Base-by-base conservation (phyloP, 2,329 filamentous ascomycete genomes). In the Fusarium illudens region DNA sequence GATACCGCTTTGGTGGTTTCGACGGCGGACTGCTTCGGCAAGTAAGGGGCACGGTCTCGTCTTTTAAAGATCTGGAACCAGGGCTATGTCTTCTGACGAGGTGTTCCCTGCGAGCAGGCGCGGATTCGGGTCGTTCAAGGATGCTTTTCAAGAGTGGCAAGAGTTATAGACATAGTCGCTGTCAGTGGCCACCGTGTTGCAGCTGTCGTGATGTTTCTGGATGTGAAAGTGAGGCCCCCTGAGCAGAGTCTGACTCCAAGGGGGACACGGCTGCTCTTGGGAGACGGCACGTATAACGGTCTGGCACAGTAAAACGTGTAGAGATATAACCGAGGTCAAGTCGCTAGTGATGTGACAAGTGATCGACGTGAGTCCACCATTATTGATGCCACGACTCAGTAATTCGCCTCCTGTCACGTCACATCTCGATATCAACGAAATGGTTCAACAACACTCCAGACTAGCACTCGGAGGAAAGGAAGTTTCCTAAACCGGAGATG, bases 381-480 rank as follows among this genome's bases (percentile, higher is more conserved):
- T 34, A 50, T 53, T 49, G 39, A 36, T 48, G 30, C 22, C 52
- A 50, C 55, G 58, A 48, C 34, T 39, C 25, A 42, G 49, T 32
- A 44, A 57, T 37, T 57, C 58, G 42, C 51, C 44, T 29, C 36
- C n/a, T 37, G 48, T 51, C 32, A 58, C 37, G 44, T 70, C 56
- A 57, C 55, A 58, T 59, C 50, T n/a, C 53, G 39, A 67, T 29
- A n/a, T 36, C 3, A 53, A 27, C 39, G 39, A 39, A 51, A 19
- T 19, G 30, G 17, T 53, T 57, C 51, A 58, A 60, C 53, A 62
- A 59, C 30, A 61, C 27, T 20, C 25, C 29, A 39, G 33, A n/a
- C 29, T 32, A 58, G 25, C 30, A 48, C n/a, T 50, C 71, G 68
- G 71, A 64, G 62, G 46, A 70, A 73, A 17, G 68, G 71, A 73